Evolutionary conservation across 2,329 filamentous ascomycete genomes (phyloP).

Genomic region (Kalaharituber pfeilii): DNA sequence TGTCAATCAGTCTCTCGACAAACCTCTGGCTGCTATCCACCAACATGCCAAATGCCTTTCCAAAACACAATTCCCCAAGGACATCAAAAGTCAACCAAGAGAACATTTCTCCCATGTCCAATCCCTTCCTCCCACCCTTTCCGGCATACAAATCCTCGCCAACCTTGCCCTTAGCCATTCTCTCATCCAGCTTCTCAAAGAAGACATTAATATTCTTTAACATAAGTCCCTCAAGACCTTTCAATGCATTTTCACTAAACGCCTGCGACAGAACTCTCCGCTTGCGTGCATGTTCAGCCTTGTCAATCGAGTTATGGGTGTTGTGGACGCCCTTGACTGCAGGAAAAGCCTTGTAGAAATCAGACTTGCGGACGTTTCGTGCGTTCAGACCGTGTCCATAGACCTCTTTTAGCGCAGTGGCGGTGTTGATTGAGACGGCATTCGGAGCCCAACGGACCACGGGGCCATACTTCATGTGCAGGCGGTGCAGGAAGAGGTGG

Average conservation of each 20-base stretch:
- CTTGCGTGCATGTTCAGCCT: conserved; percentile 51
- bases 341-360: conserved; percentile 58
- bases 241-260: conserved; percentile 49
- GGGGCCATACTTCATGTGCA: conserved; percentile 54
- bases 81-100: conserved; percentile 35
- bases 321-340: conserved; percentile 43
- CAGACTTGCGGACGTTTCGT: conserved; percentile 45
- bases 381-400: conserved; percentile 39
- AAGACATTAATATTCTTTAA: conserved; percentile 49
- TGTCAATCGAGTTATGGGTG: conserved; percentile 56
- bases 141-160: conserved; percentile 10
- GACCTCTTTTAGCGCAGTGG: conserved; percentile 47
- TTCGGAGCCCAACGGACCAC: conserved; percentile 16
- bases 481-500: conserved; percentile 52
- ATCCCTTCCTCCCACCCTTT: conserved; percentile 15
- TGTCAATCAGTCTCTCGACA: conserved; percentile 48
- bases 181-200: conserved; percentile 33
- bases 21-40: conserved; percentile 41
- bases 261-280: conserved; percentile 53
- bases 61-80: conserved; percentile 36
- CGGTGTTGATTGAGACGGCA: conserved; percentile 56
- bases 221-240: conserved; percentile 51
- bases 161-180: conserved; percentile 38
- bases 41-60: conserved; percentile 36
- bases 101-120: conserved; percentile 24